Conservation (phyloP, 805 yeast species). For the Tetrapisispora taiwanensis region DNA sequence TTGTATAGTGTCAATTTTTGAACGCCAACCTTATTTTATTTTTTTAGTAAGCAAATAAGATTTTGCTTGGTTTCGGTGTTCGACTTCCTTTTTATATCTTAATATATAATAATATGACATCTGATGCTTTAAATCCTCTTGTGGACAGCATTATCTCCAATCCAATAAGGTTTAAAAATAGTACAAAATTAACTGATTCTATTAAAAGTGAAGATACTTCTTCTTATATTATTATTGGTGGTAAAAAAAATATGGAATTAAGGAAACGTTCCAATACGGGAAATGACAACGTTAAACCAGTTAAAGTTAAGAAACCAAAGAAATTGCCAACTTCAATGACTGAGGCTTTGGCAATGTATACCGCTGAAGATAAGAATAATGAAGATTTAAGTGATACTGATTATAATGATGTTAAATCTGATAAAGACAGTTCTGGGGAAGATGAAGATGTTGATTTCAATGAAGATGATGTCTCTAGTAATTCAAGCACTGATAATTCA, state of each 20-base stretch:
- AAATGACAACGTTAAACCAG: no score
- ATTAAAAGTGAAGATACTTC: slow-evolving; percentile 28
- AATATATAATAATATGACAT: slow-evolving; percentile 15
- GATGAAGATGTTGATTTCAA: neutral
- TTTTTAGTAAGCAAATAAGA: no score
- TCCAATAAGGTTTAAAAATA: slow-evolving; percentile 47
- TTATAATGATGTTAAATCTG: slow-evolving; percentile 1
- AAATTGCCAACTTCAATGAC: slow-evolving; percentile 45
- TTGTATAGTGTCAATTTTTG: no score
- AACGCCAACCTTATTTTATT: no score
- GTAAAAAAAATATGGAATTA: slow-evolving; percentile 2
- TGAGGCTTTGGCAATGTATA: slow-evolving; percentile 35
- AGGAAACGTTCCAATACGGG: neutral
- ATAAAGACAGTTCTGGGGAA: neutral
- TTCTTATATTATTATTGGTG: slow-evolving; percentile 37
- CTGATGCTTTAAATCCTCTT: slow-evolving; percentile 35
- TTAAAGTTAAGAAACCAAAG: slow-evolving; percentile 18
- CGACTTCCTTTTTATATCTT: no score
- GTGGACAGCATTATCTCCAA: slow-evolving; percentile 52
- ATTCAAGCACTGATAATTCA: neutral
- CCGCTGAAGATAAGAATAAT: slow-evolving; percentile 3
- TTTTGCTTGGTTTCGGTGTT: no score
- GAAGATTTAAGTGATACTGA: slow-evolving; percentile 9
- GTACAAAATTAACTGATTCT: slow-evolving; percentile 3
- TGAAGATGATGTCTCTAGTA: neutral